A percentile compares a stretch with the other conserved stretches of the same genome.
Evolutionary conservation across 805 yeast genomes (phyloP).

Genomic region (Saturnispora quitensis): DNA sequence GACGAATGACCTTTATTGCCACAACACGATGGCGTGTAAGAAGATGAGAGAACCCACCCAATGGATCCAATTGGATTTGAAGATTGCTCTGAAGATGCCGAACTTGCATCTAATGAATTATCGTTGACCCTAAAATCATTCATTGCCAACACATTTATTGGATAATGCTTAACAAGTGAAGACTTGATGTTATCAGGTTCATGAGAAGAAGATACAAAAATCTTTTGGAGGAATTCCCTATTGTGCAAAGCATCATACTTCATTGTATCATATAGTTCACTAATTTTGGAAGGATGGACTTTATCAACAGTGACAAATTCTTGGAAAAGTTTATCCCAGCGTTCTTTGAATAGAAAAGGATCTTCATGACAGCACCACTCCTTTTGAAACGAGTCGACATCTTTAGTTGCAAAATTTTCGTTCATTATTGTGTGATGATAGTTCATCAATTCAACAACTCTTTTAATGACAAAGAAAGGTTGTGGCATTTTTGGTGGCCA

Average conservation of each 20-base stretch:
- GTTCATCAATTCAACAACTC: conserved; percentile 93
- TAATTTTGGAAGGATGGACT: conserved; percentile 94
- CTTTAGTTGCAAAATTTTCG: conserved; percentile 59
- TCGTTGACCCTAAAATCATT: conserved; percentile 61
- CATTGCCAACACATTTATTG: conserved; percentile 66
- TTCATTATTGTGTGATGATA: conserved; percentile 81
- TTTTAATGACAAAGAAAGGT: conserved; percentile 85
- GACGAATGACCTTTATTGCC: conserved; percentile 20
- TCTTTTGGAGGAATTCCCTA: conserved; percentile 74
- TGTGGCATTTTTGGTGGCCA: conserved; percentile 99
- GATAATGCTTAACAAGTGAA: conserved; percentile 60
- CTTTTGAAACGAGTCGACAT: conserved; percentile 59
- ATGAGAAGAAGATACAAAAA: conserved; percentile 52
- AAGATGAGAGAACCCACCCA: conserved; percentile 54
- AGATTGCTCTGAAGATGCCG: conserved; percentile 15
- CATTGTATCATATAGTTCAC: conserved; percentile 96
- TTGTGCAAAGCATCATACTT: conserved; percentile 96
- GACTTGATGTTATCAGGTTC: conserved; percentile 31
- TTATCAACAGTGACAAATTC: conserved; percentile 91
- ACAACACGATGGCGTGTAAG: conserved; percentile 20
- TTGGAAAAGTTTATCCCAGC: conserved; percentile 94
- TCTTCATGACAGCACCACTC: conserved; percentile 98
- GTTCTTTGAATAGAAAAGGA: conserved; percentile 77
- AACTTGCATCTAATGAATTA: conserved; percentile 19
- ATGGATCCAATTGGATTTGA: conserved; percentile 48